Base-by-base conservation (phyloP, 2,329 filamentous ascomycete species). In the Lachnellula hyalina region DNA sequence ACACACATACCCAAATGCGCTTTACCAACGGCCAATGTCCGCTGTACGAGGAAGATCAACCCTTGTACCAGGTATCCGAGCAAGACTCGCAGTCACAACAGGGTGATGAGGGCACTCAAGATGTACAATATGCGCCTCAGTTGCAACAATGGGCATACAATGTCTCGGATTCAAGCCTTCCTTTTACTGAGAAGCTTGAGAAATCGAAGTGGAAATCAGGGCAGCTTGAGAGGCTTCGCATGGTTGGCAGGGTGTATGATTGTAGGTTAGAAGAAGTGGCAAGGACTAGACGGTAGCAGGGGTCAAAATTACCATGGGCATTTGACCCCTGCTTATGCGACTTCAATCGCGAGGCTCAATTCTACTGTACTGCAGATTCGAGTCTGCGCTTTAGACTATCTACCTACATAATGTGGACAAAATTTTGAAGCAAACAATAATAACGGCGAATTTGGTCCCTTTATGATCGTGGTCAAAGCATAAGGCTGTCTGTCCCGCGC, bases 111-210 rank as follows among this genome's bases (percentile, higher is more conserved):
- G 11, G 19, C 9, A 14, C n/a, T 21, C 41, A 44, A 21, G 2
- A 21, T 17, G 5, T 44, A 23, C n/a, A 8, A 4, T 15, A 48
- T 34, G 28, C 28, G 15, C 17, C 42, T 12, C 52, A 54, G 28
- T 38, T 54, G 49, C 25, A 47, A 9, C 41, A 48, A 25, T 59
- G 54, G 57, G 44, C 28, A 28, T 41, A 53, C 34, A 47, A 55
- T 21, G 48, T 45, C 21, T 53, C 51, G 5, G 40, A 50, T 47
- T 34, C 36, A 7, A 51, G 51, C 1, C 49, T 60, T 12, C 54
- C 57, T 5, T 14, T 60, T 23, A 40, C 21, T 2, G 57, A 60
- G 40, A 55, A 48, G 35, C 52, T 57, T 34, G 57, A 60, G 40
- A 57, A 53, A 40, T 40, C 36, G 17, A 51, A 42, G 15, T 59